These are phyloP conservation scores for Gynandropsis gynandra DNA, from an alignment of 345 rosid species.

Conservation along the genomic window DNA sequence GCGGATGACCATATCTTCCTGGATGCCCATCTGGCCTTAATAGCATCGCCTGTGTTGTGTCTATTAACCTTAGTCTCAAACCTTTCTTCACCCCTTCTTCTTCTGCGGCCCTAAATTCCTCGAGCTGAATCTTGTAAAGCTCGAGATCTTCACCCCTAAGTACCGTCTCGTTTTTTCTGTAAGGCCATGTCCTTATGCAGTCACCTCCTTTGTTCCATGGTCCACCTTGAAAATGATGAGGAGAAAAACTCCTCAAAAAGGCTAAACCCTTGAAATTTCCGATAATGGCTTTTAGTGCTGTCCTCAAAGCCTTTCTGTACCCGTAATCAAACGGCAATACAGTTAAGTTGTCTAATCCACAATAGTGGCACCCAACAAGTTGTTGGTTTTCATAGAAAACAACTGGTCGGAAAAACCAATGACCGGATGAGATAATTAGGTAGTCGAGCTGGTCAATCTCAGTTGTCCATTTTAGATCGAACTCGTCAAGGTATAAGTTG, in stretches of 20 bases:
- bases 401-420: conserved; percentile 62
- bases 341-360: conserved; percentile 41
- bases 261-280: conserved; percentile 55
- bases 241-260: conserved; percentile 57
- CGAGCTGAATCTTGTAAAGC: conserved; percentile 55
- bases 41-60: conserved; percentile 47
- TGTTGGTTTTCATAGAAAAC: conserved; percentile 43
- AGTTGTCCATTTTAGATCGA: conserved; percentile 44
- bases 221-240: conserved; percentile 73
- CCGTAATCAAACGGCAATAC: conserved; percentile 52
- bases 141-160: conserved; percentile 43
- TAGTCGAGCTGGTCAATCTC: conserved; percentile 51
- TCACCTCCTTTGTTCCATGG: conserved; percentile 66
- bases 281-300: conserved; percentile 50
- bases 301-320: conserved; percentile 50
- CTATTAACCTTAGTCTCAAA: conserved; percentile 46
- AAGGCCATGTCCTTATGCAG: conserved; percentile 53
- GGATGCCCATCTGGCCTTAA: conserved; percentile 84
- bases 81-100: conserved; percentile 45
- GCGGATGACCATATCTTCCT: conserved; percentile 51
- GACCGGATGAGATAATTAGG: conserved; percentile 54
- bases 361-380: conserved; percentile 58
- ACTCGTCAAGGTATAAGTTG: conserved; percentile 57
- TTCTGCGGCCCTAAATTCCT: conserved; percentile 54
- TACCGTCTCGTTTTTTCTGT: conserved; percentile 49